Conservation (phyloP, 176 grass and related monocot species). For the Musa beccarii region DNA sequence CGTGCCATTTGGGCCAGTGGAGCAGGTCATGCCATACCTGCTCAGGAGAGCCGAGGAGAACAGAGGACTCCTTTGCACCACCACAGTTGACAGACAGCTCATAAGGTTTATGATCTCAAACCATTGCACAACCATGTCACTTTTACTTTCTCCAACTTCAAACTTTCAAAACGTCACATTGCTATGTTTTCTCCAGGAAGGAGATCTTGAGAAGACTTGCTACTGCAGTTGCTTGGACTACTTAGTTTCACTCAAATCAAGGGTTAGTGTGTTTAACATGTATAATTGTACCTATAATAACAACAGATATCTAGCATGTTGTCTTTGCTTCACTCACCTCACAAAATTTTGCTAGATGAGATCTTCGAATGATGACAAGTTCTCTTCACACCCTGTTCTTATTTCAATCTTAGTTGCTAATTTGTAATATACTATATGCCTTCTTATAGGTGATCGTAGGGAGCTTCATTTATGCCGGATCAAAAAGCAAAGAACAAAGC, state of each 20-base stretch:
- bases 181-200: slow-evolving; percentile 34
- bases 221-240: slow-evolving; percentile 12
- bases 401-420: no score
- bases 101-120: slow-evolving; percentile 37
- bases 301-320: no score
- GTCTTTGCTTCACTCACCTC: no score
- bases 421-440: background rate
- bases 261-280: no score
- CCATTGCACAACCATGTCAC: background rate
- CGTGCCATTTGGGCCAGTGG: slow-evolving; percentile 82
- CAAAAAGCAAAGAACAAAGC: slow-evolving; percentile 44
- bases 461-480: slow-evolving; percentile 53
- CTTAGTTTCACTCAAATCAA: no score
- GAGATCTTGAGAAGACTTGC: slow-evolving; percentile 68
- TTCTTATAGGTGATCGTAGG: slow-evolving; percentile 42
- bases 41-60: slow-evolving; percentile 91
- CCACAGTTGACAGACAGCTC: slow-evolving; percentile 54
- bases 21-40: slow-evolving; percentile 89
- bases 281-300: no score
- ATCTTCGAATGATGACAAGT: no score
- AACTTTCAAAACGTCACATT: background rate
- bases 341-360: no score
- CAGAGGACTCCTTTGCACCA: slow-evolving; percentile 69
- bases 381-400: no score
- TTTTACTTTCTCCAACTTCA: background rate